Evolutionary conservation across 2,329 filamentous ascomycete species (phyloP).

Genomic region (Pseudocercospora vitis): DNA sequence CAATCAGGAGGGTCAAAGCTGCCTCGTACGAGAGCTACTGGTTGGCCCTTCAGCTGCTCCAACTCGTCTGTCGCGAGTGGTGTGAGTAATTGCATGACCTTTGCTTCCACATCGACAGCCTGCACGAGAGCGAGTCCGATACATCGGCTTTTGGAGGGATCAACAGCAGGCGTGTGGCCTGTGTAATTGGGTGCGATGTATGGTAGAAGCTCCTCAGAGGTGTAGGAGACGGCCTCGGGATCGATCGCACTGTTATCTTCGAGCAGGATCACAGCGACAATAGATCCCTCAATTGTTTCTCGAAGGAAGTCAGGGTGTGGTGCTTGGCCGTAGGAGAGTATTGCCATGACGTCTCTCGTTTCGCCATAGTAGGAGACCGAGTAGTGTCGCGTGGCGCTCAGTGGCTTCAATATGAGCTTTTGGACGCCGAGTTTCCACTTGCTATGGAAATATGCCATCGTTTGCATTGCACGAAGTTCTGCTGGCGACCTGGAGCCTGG

Average conservation of each 20-base stretch:
- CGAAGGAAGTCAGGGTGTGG: slow-evolving; percentile 58
- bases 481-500: slow-evolving; percentile 60
- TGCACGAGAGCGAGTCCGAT: slow-evolving; percentile 69
- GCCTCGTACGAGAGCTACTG: slow-evolving; percentile 65
- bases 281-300: slow-evolving; percentile 68
- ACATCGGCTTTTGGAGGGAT: slow-evolving; percentile 60
- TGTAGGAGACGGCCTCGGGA: slow-evolving; percentile 38
- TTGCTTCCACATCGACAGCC: slow-evolving; percentile 60
- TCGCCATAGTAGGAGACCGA: slow-evolving; percentile 59
- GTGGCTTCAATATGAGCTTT: slow-evolving; percentile 55
- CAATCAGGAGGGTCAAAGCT: slow-evolving; percentile 68
- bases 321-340: slow-evolving; percentile 68
- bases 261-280: slow-evolving; percentile 66
- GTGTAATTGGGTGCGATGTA: slow-evolving; percentile 59
- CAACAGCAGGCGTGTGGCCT: slow-evolving; percentile 50
- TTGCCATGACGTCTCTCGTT: slow-evolving; percentile 58
- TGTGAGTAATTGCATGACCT: slow-evolving; percentile 64
- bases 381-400: slow-evolving; percentile 61
- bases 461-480: slow-evolving; percentile 71
- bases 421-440: slow-evolving; percentile 3
- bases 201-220: slow-evolving; percentile 58
- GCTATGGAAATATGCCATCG: slow-evolving; percentile 74
- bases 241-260: slow-evolving; percentile 15
- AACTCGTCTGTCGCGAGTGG: slow-evolving; percentile 50
- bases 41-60: slow-evolving; percentile 24